Evolutionary conservation across 2,329 filamentous ascomycete genomes (phyloP).

Genomic region (Xylaria sp.): DNA sequence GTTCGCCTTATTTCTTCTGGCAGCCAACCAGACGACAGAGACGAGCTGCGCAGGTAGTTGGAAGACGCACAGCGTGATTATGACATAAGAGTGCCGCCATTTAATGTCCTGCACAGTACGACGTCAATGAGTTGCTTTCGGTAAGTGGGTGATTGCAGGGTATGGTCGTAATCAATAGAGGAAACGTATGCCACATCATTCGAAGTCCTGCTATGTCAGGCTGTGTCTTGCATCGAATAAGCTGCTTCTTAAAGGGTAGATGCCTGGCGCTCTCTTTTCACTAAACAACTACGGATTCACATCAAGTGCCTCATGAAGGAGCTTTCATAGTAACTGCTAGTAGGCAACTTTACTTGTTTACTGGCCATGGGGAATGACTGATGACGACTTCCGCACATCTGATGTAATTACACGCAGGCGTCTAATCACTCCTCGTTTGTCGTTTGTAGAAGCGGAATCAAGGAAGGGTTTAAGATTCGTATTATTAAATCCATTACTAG

Average conservation of each 20-base stretch:
- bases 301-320: background rate
- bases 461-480: background rate
- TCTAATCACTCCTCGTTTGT: background rate
- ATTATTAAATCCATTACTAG: background rate
- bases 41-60: constrained; percentile 11
- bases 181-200: background rate
- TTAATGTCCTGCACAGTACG: constrained; percentile 4
- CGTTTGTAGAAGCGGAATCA: background rate
- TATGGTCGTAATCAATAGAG: background rate
- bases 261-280: background rate
- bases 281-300: no score
- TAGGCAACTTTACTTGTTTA: background rate
- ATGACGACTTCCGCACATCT: background rate
- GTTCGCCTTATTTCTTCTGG: constrained; percentile 23
- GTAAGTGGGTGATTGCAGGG: background rate
- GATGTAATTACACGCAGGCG: background rate
- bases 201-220: constrained; percentile 7
- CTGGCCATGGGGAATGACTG: background rate
- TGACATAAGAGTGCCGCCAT: constrained; percentile 10
- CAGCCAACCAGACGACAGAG: constrained; percentile 24
- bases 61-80: constrained; percentile 13
- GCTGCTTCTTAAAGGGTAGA: background rate
- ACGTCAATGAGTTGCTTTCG: background rate
- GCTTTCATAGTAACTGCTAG: background rate
- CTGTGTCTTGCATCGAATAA: constrained; percentile 2